Percentiles rank a stretch among this genome's conserved stretches.
phyloP scores from a whole-genome alignment of 768 basidiomycete genomes.

The Panellus pusillus region DNA sequence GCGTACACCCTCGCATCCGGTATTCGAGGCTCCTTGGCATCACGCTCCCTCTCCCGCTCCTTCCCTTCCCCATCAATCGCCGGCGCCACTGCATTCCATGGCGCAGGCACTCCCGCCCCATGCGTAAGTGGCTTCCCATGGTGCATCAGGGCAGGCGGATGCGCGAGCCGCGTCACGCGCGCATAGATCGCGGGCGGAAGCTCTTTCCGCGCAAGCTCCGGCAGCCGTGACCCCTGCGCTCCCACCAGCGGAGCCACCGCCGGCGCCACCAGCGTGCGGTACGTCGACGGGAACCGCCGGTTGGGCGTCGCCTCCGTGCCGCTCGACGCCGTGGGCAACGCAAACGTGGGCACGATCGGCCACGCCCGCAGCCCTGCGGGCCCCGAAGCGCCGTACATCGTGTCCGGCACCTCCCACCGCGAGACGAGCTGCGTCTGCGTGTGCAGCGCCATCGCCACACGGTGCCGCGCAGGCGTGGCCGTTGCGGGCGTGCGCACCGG shows the following conservation, averaged over 20 bases:
- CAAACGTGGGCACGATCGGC: slow-evolving; percentile 65
- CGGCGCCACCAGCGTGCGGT: slow-evolving; percentile 40
- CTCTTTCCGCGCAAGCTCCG: slow-evolving; percentile 63
- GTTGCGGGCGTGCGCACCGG: slow-evolving; percentile 42
- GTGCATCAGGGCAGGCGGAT: slow-evolving; percentile 64
- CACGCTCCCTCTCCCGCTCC: slow-evolving; percentile 29
- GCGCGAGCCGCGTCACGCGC: slow-evolving; percentile 62
- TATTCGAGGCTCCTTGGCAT: slow-evolving; percentile 36
- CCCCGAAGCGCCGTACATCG: slow-evolving; percentile 57
- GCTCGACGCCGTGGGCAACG: slow-evolving; percentile 45
- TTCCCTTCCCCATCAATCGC: slow-evolving; percentile 28
- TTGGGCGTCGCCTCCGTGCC: slow-evolving; percentile 24
- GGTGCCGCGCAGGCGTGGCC: slow-evolving; percentile 64
- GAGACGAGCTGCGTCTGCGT: slow-evolving; percentile 53
- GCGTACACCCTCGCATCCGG: slow-evolving; percentile 55
- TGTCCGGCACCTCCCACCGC: slow-evolving; percentile 70
- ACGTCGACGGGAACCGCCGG: slow-evolving; percentile 44
- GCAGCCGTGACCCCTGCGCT: slow-evolving; percentile 64
- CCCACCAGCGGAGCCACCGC: slow-evolving; percentile 65
- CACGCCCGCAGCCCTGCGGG: slow-evolving; percentile 64
- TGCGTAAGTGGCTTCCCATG: slow-evolving; percentile 48
- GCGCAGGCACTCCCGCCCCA: slow-evolving; percentile 48
- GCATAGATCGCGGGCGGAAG: slow-evolving; percentile 61
- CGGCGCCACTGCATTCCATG: slow-evolving; percentile 48
- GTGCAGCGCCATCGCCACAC: slow-evolving; percentile 73